Base-by-base conservation (phyloP, 2,329 filamentous ascomycete genomes). In the Tolypocladium nubicola region DNA sequence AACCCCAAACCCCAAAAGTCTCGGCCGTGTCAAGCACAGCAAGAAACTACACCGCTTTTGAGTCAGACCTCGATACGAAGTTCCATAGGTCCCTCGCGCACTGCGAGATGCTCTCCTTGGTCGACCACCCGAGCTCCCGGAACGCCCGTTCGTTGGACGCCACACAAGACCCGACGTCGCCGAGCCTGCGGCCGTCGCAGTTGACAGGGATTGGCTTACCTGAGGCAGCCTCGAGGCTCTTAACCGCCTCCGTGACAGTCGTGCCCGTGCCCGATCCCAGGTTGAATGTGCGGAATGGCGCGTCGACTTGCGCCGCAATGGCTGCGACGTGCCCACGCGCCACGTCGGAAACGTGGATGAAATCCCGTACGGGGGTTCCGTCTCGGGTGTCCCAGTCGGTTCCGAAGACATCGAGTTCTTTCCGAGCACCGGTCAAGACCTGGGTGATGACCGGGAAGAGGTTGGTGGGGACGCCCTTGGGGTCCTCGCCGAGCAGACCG, bases 321-420 rank as follows among this genome's bases (percentile, higher is more conserved):
- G 85, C 85, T 8, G 84, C 82, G 41, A 86, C 77, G 68, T 88
- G 85, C 5, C 82, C 84, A 47, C 79, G 75, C 7, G 84, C 84
- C 50, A 88, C 76, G 67, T 87, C 85, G 19, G 78, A 80, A 41
- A 87, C 84, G 62, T 87, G 84, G 61, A 87, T 85, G 65, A 85
- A 88, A 67, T 88, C 85, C 47, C 85, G 80, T 45, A 87, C 77
- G 1, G 83, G 83, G 0, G 84, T 87, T 19, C 85, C 84, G 62
- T 88, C 85, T 4, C 75, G 72, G 0, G 85, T 87, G 57, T 84
- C 76, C 78, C 84, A 88, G 67, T 88, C 83, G 3, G 76, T 77
- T 9, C 85, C 85, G 61, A 84, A 87, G 56, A 87, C 79, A 54
- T 81, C 75, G n/a, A 87, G 72, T 50, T 78, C 74, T 4, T 73